Evolutionary conservation across 441 rosid species (phyloP).

Genomic region (Gossypium davidsonii): DNA sequence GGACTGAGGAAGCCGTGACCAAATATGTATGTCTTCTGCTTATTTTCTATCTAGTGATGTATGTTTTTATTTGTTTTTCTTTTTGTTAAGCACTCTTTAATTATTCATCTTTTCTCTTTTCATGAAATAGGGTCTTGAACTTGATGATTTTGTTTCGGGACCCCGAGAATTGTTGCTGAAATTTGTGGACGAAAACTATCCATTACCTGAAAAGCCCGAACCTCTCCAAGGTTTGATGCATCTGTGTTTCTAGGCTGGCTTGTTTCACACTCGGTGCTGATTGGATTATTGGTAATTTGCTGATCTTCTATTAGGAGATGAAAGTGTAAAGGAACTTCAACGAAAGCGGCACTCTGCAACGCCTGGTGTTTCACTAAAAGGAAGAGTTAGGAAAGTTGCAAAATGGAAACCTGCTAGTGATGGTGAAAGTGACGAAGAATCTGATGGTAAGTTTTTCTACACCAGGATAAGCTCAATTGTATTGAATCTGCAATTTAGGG

Average conservation of each 20-base stretch:
- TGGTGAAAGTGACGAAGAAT: conserved; percentile 78
- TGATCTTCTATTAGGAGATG: conserved; percentile 58
- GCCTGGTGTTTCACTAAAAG: conserved; percentile 85
- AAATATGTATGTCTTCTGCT: conserved; percentile 69
- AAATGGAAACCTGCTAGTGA: conserved; percentile 87
- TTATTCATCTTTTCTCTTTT: conserved; percentile 13
- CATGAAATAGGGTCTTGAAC: conserved; percentile 72
- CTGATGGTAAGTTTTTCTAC: conserved; percentile 59
- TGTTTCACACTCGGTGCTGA: conserved; percentile 11
- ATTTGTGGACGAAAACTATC: conserved; percentile 97
- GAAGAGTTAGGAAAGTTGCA: conserved; percentile 95
- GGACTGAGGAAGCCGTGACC: conserved; percentile 97
- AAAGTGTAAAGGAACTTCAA: conserved; percentile 79
- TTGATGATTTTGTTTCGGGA: conserved; percentile 98
- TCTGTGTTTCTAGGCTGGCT: conserved; percentile 15
- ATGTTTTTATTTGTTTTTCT: conserved; percentile 8
- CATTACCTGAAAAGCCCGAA: conserved; percentile 93
- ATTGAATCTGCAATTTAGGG: conserved; percentile 10
- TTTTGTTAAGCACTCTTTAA: neutral
- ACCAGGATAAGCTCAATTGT: conserved; percentile 7
- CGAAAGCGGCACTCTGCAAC: conserved; percentile 91
- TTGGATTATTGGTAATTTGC: neutral
- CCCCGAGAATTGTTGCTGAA: conserved; percentile 96
- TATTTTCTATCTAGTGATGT: conserved; percentile 15
- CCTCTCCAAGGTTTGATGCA: conserved; percentile 61